Percentiles rank a stretch among this genome's conserved stretches.
These are phyloP conservation scores for Chlamydomonas incerta DNA, from an alignment of 139 green algal genomes.

Conservation along the genomic window DNA sequence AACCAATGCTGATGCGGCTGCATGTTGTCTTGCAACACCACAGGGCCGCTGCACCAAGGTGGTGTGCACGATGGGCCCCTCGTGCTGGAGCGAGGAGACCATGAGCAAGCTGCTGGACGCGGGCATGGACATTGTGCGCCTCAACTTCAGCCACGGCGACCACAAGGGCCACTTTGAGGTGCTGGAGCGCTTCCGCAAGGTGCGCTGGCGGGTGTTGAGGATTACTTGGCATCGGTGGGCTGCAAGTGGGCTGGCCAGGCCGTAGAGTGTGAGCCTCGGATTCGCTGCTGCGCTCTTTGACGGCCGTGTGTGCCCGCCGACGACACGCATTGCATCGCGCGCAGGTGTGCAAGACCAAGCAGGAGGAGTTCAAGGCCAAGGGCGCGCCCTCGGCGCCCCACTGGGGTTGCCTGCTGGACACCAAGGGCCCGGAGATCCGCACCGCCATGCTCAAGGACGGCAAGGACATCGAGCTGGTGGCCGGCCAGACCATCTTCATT, in stretches of 20 bases:
- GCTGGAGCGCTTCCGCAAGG: slow-evolving; percentile 70
- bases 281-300: background rate
- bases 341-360: slow-evolving; percentile 52
- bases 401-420: slow-evolving; percentile 67
- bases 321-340: too few relatives aligned
- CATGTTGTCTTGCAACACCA: background rate
- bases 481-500: slow-evolving; percentile 68
- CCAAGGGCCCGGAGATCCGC: slow-evolving; percentile 76
- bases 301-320: too few relatives aligned
- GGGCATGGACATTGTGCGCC: slow-evolving; percentile 74
- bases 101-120: slow-evolving; percentile 75
- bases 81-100: slow-evolving; percentile 68
- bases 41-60: slow-evolving; percentile 62
- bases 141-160: slow-evolving; percentile 83
- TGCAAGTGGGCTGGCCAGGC: too few relatives aligned
- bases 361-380: slow-evolving; percentile 1
- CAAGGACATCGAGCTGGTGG: slow-evolving; percentile 62
- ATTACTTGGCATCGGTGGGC: too few relatives aligned
- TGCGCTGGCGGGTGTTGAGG: too few relatives aligned
- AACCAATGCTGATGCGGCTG: too few relatives aligned
- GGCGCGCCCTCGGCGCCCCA: slow-evolving; percentile 2
- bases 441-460: slow-evolving; percentile 67
- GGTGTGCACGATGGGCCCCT: slow-evolving; percentile 76
- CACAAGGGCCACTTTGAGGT: slow-evolving; percentile 71
- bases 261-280: too few relatives aligned